Evolutionary conservation across 345 rosid genomes (phyloP).

Genomic region (Streptanthus diversifolius): DNA sequence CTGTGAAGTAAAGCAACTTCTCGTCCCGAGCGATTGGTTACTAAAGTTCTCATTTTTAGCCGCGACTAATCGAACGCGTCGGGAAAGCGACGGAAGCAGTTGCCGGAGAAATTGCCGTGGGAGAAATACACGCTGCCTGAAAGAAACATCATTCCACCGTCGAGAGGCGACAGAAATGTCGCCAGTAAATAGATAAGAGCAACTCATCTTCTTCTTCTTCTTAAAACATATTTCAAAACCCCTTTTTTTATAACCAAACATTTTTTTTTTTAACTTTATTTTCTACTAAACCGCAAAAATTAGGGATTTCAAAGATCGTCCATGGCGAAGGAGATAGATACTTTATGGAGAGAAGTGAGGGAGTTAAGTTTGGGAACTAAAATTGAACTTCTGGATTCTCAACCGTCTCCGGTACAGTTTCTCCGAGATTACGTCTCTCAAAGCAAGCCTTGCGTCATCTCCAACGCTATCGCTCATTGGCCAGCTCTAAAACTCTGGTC

Average conservation of each 20-base stretch:
- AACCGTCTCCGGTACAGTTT: slow-evolving; percentile 66
- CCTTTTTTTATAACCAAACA: not conserved
- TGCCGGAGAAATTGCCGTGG: slow-evolving; percentile 24
- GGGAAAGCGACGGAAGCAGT: not conserved
- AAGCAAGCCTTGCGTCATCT: slow-evolving; percentile 77
- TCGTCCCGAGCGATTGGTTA: slow-evolving; percentile 2
- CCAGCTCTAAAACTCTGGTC: slow-evolving; percentile 73
- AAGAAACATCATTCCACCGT: slow-evolving; percentile 10
- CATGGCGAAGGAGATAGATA: slow-evolving; percentile 37
- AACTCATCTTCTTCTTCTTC: slow-evolving; percentile 29
- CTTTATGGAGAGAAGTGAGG: slow-evolving; percentile 68
- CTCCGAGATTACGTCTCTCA: slow-evolving; percentile 61
- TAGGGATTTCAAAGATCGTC: slow-evolving; percentile 9
- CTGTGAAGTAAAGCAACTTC: slow-evolving; percentile 1
- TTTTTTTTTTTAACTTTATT: not conserved
- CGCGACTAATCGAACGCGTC: slow-evolving; percentile 10
- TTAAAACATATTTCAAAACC: not conserved
- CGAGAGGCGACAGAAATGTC: slow-evolving; percentile 14
- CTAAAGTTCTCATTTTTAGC: not conserved
- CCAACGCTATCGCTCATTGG: slow-evolving; percentile 67
- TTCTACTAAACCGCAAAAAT: not conserved
- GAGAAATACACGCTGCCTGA: slow-evolving; percentile 2
- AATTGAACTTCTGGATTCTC: slow-evolving; percentile 44
- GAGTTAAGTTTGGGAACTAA: slow-evolving; percentile 41
- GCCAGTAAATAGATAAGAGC: slow-evolving; percentile 29